Base-by-base conservation (phyloP, 352 stramenopile species). In the Phytophthora megakarya region DNA sequence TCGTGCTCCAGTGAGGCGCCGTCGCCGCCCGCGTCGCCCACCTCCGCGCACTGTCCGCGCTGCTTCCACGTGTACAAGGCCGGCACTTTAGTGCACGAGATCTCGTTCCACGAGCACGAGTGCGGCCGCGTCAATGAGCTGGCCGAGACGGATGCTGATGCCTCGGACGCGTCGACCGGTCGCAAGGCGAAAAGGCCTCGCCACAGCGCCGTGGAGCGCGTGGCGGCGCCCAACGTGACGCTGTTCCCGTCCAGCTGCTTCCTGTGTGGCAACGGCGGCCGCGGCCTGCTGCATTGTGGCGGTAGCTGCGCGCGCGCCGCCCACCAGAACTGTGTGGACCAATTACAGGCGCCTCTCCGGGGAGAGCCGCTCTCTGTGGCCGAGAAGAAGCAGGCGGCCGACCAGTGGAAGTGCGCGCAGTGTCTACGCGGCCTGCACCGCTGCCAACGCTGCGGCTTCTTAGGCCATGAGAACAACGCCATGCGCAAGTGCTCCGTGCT, bases 81-180 rank as follows among this genome's bases (percentile, higher is more conserved):
- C 6, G 69, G 60, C 26, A 66, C 78, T 21, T 56, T 75, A 35
- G 28, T 73, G 25, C 72, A 88, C 56, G 86, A 90, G 47, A 81
- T 93, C 39, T 61, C 73, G 9, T 92, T 93, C 69, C 86, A 95
- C 59, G 81, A 92, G 37, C 75, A 86, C 56, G 86, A 95, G 60
- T 95, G 86, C 67, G 75, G 77, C 45, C 82, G 81, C 15, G 69
- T 87, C 15, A 90, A 94, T 58, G 63, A 75, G 3, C 50, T 55
- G 11, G 46, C 58, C 1, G 50, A 63, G 6, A 23, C 13, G 0
- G 42, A 62, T 6, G 42, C 21, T 3, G 26, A 61, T 0, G 30
- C 30, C 30, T 35, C 30, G 30, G 51, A 64, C 25, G 33, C 9
- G 22, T 16, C 47, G 0, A 32, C n/a, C 10, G 38, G 11, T 1